These are phyloP conservation scores for Trifolium pratense DNA, from an alignment of 306 rosid species.

Conservation along the genomic window DNA sequence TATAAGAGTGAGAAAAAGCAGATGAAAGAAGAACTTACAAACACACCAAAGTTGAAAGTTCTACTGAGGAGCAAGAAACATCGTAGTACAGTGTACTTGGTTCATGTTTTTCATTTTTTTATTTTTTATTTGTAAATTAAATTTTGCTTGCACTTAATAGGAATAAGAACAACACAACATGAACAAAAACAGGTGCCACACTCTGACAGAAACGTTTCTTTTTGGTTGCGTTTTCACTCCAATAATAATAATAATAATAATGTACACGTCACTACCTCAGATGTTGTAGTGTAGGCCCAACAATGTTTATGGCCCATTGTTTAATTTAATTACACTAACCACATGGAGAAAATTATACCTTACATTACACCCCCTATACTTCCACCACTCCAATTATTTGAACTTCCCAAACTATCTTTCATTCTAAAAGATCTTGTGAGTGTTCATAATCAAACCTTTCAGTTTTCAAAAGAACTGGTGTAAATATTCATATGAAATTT, in stretches of 20 bases:
- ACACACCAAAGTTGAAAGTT: slow-evolving; percentile 36
- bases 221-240: slow-evolving; percentile 43
- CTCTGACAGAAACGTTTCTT: slow-evolving; percentile 33
- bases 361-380: too few relatives aligned
- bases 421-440: too few relatives aligned
- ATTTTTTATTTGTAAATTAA: not conserved
- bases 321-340: not conserved
- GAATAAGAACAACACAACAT: slow-evolving; percentile 21
- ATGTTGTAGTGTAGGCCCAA: slow-evolving; percentile 19
- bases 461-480: too few relatives aligned
- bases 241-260: too few relatives aligned
- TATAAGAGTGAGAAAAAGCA: not conserved
- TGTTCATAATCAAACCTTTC: too few relatives aligned
- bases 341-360: too few relatives aligned
- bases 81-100: slow-evolving; percentile 19
- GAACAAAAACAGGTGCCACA: slow-evolving; percentile 32
- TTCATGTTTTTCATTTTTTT: slow-evolving; percentile 20
- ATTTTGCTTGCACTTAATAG: slow-evolving; percentile 28
- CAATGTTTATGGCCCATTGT: slow-evolving; percentile 1
- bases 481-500: too few relatives aligned
- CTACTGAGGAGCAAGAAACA: slow-evolving; percentile 8
- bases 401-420: too few relatives aligned
- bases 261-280: slow-evolving; percentile 36
- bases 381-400: too few relatives aligned
- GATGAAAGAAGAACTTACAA: slow-evolving; percentile 26